A percentile compares a stretch with the other conserved stretches of the same genome.
These are phyloP conservation scores for Fusarium xyrophilum DNA, from an alignment of 2,329 filamentous ascomycete genomes.

Conservation along the genomic window DNA sequence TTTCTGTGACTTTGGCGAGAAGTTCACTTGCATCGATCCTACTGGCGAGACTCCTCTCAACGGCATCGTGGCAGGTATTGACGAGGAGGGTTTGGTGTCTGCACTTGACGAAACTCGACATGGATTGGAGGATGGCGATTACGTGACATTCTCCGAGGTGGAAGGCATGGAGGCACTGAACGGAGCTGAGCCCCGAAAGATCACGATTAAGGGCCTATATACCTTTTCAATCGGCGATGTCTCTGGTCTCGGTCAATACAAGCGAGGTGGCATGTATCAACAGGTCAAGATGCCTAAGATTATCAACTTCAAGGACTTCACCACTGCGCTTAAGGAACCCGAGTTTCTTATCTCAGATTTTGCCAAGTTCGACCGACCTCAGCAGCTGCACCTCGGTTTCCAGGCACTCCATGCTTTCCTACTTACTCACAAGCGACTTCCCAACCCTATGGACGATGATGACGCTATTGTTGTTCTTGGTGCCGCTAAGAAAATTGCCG, in stretches of 20 bases:
- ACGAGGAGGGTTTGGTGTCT: constrained; percentile 89
- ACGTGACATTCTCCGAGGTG: constrained; percentile 91
- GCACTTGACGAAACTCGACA: constrained; percentile 94
- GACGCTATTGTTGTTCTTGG: constrained; percentile 82
- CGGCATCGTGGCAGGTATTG: constrained; percentile 89
- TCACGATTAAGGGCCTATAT: constrained; percentile 94
- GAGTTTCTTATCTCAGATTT: constrained; percentile 94
- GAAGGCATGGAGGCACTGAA: constrained; percentile 93
- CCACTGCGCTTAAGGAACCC: constrained; percentile 79
- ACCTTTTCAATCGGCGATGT: constrained; percentile 98
- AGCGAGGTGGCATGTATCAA: constrained; percentile 86
- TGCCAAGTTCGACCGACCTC: constrained; percentile 95
- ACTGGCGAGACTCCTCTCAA: constrained; percentile 87
- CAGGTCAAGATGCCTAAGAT: constrained; percentile 99
- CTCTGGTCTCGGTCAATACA: constrained; percentile 83
- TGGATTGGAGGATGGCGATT: constrained; percentile 94
- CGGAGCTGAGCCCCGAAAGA: constrained; percentile 81
- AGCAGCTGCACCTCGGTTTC: constrained; percentile 89
- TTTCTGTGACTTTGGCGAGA: constrained; percentile 96
- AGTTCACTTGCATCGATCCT: constrained; percentile 88
- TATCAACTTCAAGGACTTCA: constrained; percentile 84
- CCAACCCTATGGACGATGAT: constrained; percentile 80
- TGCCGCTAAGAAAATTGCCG: constrained; percentile 76
- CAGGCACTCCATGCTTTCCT: constrained; percentile 90
- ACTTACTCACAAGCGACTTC: constrained; percentile 75